phyloP scores from a whole-genome alignment of 495 filamentous ascomycete species.

The Talaromyces trachyspermus region DNA sequence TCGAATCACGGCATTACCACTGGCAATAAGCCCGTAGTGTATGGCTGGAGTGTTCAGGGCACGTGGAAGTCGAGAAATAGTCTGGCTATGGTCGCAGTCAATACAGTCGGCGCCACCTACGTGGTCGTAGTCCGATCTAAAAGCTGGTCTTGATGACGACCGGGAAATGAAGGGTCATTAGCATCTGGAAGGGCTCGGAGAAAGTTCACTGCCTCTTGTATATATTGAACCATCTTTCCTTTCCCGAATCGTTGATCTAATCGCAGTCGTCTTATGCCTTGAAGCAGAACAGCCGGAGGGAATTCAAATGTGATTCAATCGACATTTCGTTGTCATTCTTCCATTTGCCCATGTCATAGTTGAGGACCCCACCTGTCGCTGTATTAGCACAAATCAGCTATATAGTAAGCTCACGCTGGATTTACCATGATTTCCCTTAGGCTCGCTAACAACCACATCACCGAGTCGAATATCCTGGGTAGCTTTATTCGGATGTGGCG shows the following conservation, averaged over 20 bases:
- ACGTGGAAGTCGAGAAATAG: neutral
- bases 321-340: conserved; percentile 7
- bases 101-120: neutral
- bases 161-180: neutral
- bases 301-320: conserved; percentile 10
- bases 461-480: conserved; percentile 10
- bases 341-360: conserved; percentile 12
- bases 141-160: neutral
- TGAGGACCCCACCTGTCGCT: conserved; percentile 11
- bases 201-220: neutral
- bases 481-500: conserved; percentile 2
- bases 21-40: conserved; percentile 23
- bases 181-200: conserved; percentile 3
- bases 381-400: too few relatives aligned
- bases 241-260: conserved; percentile 9
- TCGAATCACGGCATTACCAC: conserved; percentile 21
- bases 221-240: conserved; percentile 10
- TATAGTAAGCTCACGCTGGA: too few relatives aligned
- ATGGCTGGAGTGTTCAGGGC: conserved; percentile 13
- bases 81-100: neutral
- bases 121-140: neutral
- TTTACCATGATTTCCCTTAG: conserved; percentile 9
- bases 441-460: conserved; percentile 12
- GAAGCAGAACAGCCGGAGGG: conserved; percentile 7
- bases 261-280: conserved; percentile 6